phyloP scores from a whole-genome alignment of 108 stramenopile species.

The Aureococcus anophagefferens region DNA sequence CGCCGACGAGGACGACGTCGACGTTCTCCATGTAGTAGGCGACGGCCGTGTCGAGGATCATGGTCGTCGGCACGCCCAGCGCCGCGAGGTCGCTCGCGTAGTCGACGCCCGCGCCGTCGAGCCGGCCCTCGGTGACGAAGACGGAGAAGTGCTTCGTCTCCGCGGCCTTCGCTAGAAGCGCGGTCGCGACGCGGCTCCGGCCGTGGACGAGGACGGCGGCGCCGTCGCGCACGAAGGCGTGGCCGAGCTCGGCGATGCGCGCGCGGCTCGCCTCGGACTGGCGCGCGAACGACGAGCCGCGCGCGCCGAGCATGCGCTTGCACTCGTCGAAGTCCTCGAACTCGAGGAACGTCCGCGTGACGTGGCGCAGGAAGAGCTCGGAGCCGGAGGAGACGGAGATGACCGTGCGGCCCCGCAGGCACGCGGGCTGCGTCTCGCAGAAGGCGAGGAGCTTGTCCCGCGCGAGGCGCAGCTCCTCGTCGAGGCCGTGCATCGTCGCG shows the following conservation, averaged over 20 bases:
- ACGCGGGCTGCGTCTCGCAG: conserved; percentile 16
- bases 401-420: conserved; percentile 40
- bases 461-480: conserved; percentile 64
- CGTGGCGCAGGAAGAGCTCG: conserved; percentile 68
- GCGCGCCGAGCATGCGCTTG: conserved; percentile 58
- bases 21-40: conserved; percentile 84
- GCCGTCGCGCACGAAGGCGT: conserved; percentile 79
- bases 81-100: conserved; percentile 55
- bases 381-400: conserved; percentile 62
- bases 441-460: conserved; percentile 51
- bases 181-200: conserved; percentile 70
- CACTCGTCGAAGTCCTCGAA: conserved; percentile 64
- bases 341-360: conserved; percentile 68
- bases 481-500: conserved; percentile 75
- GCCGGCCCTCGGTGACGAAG: conserved; percentile 74
- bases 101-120: conserved; percentile 72
- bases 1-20: conserved; percentile 84
- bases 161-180: conserved; percentile 62
- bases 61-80: conserved; percentile 73
- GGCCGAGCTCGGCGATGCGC: conserved; percentile 68
- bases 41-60: conserved; percentile 87
- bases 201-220: conserved; percentile 80
- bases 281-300: conserved; percentile 80
- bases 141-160: conserved; percentile 69
- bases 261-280: conserved; percentile 71